Base-by-base conservation (phyloP, 208 protist species). In the Acanthamoeba sp. region DNA sequence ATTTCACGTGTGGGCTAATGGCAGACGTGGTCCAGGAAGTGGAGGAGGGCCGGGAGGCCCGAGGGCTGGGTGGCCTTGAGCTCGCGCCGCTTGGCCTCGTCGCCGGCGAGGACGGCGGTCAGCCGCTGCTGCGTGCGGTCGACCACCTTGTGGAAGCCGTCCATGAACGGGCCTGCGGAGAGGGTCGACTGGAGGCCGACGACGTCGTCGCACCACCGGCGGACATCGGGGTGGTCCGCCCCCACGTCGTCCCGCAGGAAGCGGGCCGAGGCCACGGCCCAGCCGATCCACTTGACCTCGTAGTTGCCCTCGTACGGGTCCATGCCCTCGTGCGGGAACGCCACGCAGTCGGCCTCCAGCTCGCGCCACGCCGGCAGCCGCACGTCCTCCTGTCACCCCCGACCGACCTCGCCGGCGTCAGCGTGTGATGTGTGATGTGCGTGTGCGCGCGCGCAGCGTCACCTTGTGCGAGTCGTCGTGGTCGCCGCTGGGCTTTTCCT, bases 291-390 rank as follows among this genome's bases (percentile, higher is more conserved):
- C 52, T 64, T 62, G 42, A 88, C 52, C 42, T 88, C 80, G 34
- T 88, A 88, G 80, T 88, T 88, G 80, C n/a, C 80, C 29, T 62
- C 52, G 45, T 88, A 88, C 20, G 80, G 80, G 48, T 88, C 80
- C 80, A 88, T 88, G 2, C 80, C 80, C 34, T 88, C 80, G 34
- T 88, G 42, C 32, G 29, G 38, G 12, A 64, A 88, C 80, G 52
- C 80, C 80, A 88, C 42, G n/a, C 27, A 57, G 24, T 18, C 45
- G 48, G 48, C n/a, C 52, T 88, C 80, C 34, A 88, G 14, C 24
- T 55, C 80, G 1, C 34, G 48, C 80, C 80, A 88, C 14, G 42
- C 24, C 29, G 80, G 80, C 80, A 88, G 24, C 38, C 45, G 52
- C 48, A 88, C 12, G 32, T 88, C 36, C 27, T 64, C 42, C 52